Evolutionary conservation across 1,284 basidiomycete genomes (phyloP), one percentile per base, ranked within the genome.

Genomic region (Apiotrichum veenhuisii): DNA sequence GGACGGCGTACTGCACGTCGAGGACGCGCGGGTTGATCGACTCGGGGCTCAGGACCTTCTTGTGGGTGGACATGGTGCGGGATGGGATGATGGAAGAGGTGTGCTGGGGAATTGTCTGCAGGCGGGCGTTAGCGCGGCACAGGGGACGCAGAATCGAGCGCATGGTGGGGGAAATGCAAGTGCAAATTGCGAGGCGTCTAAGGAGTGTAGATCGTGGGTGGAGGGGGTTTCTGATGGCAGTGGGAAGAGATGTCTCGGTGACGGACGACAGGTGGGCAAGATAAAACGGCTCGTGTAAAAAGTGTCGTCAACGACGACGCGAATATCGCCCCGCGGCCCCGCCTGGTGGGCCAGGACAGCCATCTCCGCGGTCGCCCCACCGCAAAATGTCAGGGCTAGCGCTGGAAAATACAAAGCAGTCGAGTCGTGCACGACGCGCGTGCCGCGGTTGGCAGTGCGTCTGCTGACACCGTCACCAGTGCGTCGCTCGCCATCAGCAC

Each of bases 1-100:
- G 89, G 33, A 98, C 96, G 58, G 95, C 95, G 74, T 98, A 98
- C 77, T 97, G 85, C 58, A 96, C 95, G 50, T 90, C 85, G 69
- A 86, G 82, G 54, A 97, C 83, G 59, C 87, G 82, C 2, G 89
- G 91, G 79, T 98, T 98, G 78, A 78, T 77, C 41, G 67, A 70
- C 26, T 73, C 66, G 41, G 68, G 58, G 17, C 67, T 67, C 51
- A 78, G 64, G n/a, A 63, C 70, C 47, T 55, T 50, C 47, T 61
- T 64, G 42, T 27, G 33, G 27, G 55, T 42, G 23, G 53, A 55
- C 51, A 48, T 49, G 43, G 49, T 54, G 55, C 17, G 30, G 45
- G 23, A n/a, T n/a, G n/a, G n/a, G n/a, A n/a, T n/a, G n/a, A n/a
- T n/a, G 37, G n/a, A 7, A 30, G 30, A n/a, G 41, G 37, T 22